These are phyloP conservation scores for Fusarium ramigenum DNA, from an alignment of 2,329 filamentous ascomycete species.

Conservation along the genomic window DNA sequence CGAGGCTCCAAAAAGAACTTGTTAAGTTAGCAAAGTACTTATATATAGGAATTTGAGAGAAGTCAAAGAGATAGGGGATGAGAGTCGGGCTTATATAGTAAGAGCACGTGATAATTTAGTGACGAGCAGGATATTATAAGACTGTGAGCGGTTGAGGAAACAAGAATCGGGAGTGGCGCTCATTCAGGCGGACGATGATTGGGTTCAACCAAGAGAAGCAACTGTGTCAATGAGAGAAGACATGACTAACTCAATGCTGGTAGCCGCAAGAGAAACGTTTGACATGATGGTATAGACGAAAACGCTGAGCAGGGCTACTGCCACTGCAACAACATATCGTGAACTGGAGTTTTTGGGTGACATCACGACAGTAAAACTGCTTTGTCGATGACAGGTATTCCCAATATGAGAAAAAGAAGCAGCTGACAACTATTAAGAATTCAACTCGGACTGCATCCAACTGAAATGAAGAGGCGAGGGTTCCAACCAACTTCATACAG, in stretches of 20 bases:
- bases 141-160: background rate
- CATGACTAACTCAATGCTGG: conserved; percentile 23
- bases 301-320: conserved; percentile 38
- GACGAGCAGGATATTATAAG: background rate
- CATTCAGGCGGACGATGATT: background rate
- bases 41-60: background rate
- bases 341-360: conserved; percentile 5
- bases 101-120: background rate
- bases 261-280: background rate
- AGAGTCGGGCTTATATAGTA: background rate
- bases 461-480: background rate
- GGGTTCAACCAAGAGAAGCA: background rate
- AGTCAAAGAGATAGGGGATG: background rate
- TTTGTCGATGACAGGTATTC: background rate
- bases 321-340: conserved; percentile 29
- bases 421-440: background rate
- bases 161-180: background rate
- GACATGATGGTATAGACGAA: conserved; percentile 12
- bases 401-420: background rate
- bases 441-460: background rate
- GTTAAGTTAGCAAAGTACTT: conserved; percentile 17
- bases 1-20: conserved; percentile 35
- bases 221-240: background rate
- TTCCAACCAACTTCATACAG: background rate
- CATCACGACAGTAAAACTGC: conserved; percentile 16